phyloP scores from a whole-genome alignment of 2,329 filamentous ascomycete species.

The Cytospora chrysosperma region DNA sequence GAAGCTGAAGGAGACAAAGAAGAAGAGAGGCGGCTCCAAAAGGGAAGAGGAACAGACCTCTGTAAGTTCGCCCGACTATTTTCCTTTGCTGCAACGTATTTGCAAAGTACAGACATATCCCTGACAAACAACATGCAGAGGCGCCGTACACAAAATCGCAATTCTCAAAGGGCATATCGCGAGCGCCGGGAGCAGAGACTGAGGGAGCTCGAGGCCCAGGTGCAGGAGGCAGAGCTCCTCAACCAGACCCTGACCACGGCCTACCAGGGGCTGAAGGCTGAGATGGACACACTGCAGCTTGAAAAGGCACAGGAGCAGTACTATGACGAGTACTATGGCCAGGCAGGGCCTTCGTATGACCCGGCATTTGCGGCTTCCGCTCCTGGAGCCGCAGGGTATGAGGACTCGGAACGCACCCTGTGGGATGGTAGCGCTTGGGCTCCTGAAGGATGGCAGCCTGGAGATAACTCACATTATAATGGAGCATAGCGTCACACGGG shows the following conservation, averaged over 20 bases:
- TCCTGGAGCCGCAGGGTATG: not conserved
- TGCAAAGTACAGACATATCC: not conserved
- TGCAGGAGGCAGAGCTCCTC: constrained; percentile 20
- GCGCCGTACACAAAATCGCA: constrained; percentile 18
- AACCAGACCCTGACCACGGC: constrained; percentile 24
- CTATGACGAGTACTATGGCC: constrained; percentile 1
- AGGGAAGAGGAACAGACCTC: constrained; percentile 20
- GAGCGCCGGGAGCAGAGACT: constrained; percentile 21
- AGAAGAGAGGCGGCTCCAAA: constrained; percentile 22
- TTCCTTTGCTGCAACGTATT: no score
- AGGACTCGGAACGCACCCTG: not conserved
- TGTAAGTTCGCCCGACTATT: not conserved
- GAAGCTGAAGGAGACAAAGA: constrained; percentile 22
- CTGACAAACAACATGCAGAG: not conserved
- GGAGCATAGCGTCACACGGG: not conserved
- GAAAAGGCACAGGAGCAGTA: constrained; percentile 23
- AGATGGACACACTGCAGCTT: constrained; percentile 19
- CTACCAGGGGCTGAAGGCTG: constrained; percentile 19
- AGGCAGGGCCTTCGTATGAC: constrained; percentile 1
- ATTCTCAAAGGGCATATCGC: constrained; percentile 21
- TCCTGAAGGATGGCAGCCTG: constrained; percentile 11
- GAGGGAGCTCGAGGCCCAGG: constrained; percentile 19
- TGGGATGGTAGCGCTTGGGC: constrained; percentile 13
- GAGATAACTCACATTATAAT: not conserved
- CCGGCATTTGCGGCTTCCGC: not conserved